A percentile compares a stretch with the other conserved stretches of the same genome.
phyloP scores from a whole-genome alignment of 2,329 filamentous ascomycete genomes.

The Alternaria burnsii region DNA sequence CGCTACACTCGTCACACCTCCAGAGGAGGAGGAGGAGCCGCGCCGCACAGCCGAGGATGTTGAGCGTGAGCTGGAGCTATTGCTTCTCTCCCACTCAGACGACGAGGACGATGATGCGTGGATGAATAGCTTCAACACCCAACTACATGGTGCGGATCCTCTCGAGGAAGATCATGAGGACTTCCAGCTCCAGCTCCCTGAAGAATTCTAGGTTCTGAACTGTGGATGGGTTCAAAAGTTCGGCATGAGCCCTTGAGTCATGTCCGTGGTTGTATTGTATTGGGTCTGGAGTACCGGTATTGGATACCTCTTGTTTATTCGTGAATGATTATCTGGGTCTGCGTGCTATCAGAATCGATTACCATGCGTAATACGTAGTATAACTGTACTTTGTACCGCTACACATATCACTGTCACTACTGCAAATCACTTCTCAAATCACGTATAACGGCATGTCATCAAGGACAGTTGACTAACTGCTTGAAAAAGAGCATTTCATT shows the following conservation, averaged over 20 bases:
- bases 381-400: not conserved
- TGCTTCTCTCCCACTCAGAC: slow-evolving; percentile 39
- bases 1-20: slow-evolving; percentile 38
- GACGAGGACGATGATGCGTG: slow-evolving; percentile 44
- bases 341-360: not conserved
- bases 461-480: not conserved
- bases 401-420: not conserved
- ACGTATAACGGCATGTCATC: not conserved
- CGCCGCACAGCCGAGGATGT: slow-evolving; percentile 45
- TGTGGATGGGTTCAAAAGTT: not conserved
- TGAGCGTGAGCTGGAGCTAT: slow-evolving; percentile 43
- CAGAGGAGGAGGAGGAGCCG: slow-evolving; percentile 31
- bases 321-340: not conserved
- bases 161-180: slow-evolving; percentile 41
- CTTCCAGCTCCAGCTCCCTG: slow-evolving; percentile 46
- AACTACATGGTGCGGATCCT: slow-evolving; percentile 32
- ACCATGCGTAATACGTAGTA: not conserved
- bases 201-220: slow-evolving; percentile 32
- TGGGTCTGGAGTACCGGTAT: slow-evolving; percentile 13
- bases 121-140: slow-evolving; percentile 40
- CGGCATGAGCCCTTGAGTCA: not conserved
- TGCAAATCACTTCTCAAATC: not conserved
- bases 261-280: not conserved
- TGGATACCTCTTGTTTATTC: slow-evolving; percentile 20
- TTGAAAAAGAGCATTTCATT: not conserved